These are phyloP conservation scores for Candida yuanshanica DNA, from an alignment of 805 yeast species.

Conservation along the genomic window DNA sequence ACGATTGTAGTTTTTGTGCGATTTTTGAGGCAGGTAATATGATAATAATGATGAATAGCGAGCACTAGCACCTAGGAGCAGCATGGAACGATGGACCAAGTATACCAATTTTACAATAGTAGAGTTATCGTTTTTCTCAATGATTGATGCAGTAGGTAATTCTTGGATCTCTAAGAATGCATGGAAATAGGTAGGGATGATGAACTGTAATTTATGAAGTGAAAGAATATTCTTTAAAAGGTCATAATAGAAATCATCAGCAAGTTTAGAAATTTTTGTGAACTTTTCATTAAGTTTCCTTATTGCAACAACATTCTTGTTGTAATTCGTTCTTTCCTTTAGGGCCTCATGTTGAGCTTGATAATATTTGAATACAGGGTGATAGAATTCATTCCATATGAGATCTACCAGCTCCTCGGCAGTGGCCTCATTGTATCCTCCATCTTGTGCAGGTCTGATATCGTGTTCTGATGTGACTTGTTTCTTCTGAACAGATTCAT, in stretches of 20 bases:
- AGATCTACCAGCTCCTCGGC: slow-evolving; percentile 38
- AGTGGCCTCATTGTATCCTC: slow-evolving; percentile 3
- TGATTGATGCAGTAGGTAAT: slow-evolving; percentile 5
- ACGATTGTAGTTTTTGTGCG: slow-evolving; percentile 37
- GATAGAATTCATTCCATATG: slow-evolving; percentile 58
- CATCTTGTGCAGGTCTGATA: slow-evolving; percentile 10
- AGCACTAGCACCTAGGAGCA: slow-evolving; percentile 53
- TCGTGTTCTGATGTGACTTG: slow-evolving; percentile 1
- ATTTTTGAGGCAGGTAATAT: slow-evolving; percentile 27
- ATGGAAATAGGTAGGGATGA: slow-evolving; percentile 17
- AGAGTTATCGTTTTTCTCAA: slow-evolving; percentile 7
- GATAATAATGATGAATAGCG: slow-evolving; percentile 44
- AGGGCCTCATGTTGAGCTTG: slow-evolving; percentile 12
- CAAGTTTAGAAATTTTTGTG: slow-evolving; percentile 42
- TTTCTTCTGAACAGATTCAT: slow-evolving; percentile 6
- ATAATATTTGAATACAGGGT: slow-evolving; percentile 55
- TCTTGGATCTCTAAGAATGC: slow-evolving; percentile 4
- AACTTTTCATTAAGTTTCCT: slow-evolving; percentile 50
- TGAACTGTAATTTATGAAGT: slow-evolving; percentile 29
- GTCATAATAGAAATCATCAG: slow-evolving; percentile 41
- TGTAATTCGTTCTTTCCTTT: slow-evolving; percentile 12
- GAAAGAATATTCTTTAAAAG: slow-evolving; percentile 37
- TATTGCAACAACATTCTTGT: slow-evolving; percentile 40
- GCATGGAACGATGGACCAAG: slow-evolving; percentile 41
- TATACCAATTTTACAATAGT: slow-evolving; percentile 29